Percentiles rank a stretch among this genome's conserved stretches.
Evolutionary conservation across 129 eudicot genomes (phyloP).

Genomic region (Lactuca saligna): DNA sequence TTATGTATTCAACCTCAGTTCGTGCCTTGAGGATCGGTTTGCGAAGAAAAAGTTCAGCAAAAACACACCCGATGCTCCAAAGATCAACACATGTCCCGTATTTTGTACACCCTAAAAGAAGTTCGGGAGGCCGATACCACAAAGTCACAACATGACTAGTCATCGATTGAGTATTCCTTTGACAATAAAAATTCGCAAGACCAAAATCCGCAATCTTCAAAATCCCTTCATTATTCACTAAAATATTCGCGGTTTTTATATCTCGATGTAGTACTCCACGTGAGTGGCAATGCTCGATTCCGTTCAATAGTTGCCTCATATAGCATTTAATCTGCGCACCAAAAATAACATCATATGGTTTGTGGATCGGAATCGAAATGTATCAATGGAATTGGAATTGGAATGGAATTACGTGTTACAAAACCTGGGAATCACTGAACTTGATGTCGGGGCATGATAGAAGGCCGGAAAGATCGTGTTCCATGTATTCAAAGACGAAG

Average conservation of each 20-base stretch:
- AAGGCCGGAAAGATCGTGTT: slow-evolving; percentile 75
- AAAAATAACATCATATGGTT: slow-evolving; percentile 7
- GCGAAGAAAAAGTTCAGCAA: slow-evolving; percentile 69
- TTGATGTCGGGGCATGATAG: slow-evolving; percentile 67
- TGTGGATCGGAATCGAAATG: not conserved
- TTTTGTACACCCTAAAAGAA: slow-evolving; percentile 69
- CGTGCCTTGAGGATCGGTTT: slow-evolving; percentile 77
- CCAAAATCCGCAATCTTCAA: slow-evolving; percentile 93
- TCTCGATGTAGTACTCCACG: slow-evolving; percentile 81
- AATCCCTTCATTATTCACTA: slow-evolving; percentile 74
- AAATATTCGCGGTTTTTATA: slow-evolving; percentile 69
- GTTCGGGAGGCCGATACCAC: slow-evolving; percentile 97
- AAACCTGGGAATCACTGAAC: slow-evolving; percentile 74
- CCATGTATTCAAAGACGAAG: slow-evolving; percentile 91
- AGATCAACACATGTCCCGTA: slow-evolving; percentile 64
- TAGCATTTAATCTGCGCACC: slow-evolving; percentile 75
- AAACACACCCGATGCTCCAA: slow-evolving; percentile 90
- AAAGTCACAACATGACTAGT: slow-evolving; percentile 88
- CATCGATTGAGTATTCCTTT: slow-evolving; percentile 45
- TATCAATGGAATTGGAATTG: too few species aligned
- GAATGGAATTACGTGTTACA: slow-evolving; percentile 21
- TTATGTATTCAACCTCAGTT: slow-evolving; percentile 64
- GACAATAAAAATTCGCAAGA: slow-evolving; percentile 51
- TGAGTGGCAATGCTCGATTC: slow-evolving; percentile 75
- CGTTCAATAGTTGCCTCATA: slow-evolving; percentile 68